A percentile compares a stretch with the other conserved stretches of the same genome.
These are phyloP conservation scores for Zasmidium angulare DNA, from an alignment of 2,329 filamentous ascomycete species.

Conservation along the genomic window DNA sequence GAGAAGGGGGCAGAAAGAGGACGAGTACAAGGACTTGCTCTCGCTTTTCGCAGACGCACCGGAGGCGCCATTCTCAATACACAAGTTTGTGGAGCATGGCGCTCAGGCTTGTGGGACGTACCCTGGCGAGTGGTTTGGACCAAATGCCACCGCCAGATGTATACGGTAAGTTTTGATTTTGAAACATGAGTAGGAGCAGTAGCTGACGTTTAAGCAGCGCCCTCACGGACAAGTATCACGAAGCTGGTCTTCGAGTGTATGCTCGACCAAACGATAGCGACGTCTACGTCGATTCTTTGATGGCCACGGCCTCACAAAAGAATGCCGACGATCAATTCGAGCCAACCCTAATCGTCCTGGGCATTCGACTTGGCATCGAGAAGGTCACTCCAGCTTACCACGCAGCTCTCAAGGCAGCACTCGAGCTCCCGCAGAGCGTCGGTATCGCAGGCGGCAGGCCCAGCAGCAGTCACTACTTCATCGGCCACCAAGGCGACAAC, in stretches of 20 bases:
- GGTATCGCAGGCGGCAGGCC: slow-evolving; percentile 94
- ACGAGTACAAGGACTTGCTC: slow-evolving; percentile 68
- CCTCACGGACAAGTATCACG: slow-evolving; percentile 64
- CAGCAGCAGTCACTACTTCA: slow-evolving; percentile 80
- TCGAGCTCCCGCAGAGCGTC: slow-evolving; percentile 89
- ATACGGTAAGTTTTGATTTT: slow-evolving; percentile 68
- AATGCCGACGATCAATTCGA: slow-evolving; percentile 66
- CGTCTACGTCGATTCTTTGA: slow-evolving; percentile 87
- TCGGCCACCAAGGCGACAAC: slow-evolving; percentile 69
- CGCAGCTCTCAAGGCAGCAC: slow-evolving; percentile 80
- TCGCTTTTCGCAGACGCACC: slow-evolving; percentile 85
- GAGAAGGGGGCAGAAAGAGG: slow-evolving; percentile 62
- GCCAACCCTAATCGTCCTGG: slow-evolving; percentile 85
- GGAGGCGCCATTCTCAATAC: slow-evolving; percentile 86
- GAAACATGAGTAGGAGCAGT: slow-evolving; percentile 18
- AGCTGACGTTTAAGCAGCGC: slow-evolving; percentile 56
- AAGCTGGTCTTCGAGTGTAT: slow-evolving; percentile 73
- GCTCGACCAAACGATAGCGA: slow-evolving; percentile 87
- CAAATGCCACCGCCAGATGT: slow-evolving; percentile 91
- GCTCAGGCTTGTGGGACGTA: slow-evolving; percentile 87
- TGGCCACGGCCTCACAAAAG: slow-evolving; percentile 65
- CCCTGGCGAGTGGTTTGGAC: slow-evolving; percentile 97
- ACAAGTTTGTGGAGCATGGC: slow-evolving; percentile 88
- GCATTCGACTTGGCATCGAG: slow-evolving; percentile 87
- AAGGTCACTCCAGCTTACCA: slow-evolving; percentile 93